Base-by-base conservation (phyloP, 2,329 filamentous ascomycete genomes). In the Diaporthe humulicola region DNA sequence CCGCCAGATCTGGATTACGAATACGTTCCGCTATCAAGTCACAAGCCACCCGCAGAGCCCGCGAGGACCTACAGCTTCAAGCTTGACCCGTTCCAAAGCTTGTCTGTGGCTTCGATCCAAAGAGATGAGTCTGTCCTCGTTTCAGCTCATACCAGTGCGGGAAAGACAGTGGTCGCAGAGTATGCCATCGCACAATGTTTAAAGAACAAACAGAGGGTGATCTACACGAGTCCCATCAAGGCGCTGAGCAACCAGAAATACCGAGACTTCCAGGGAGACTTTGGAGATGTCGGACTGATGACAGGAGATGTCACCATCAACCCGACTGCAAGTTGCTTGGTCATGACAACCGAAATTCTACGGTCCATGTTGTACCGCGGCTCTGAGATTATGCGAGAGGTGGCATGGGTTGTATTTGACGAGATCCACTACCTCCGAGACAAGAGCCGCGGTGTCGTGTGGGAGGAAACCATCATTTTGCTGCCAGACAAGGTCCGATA, bases 271-370 rank as follows among this genome's bases (percentile, higher is more conserved):
- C 93, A 94, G 79, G 95, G 94, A 56, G 95, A 98, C 75, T 99
- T 99, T 86, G 96, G 96, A 75, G 97, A 99, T 82, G 96, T 98
- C 70, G 97, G 97, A 74, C 88, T 99, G 76, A 98, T 99, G 96
- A 99, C 97, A 7, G 97, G 97, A 81, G 97, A 99, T 90, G 96
- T 98, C 77, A 99, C 97, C 33, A 99, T 99, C 85, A 99, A 99
- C 83, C 97, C 97, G 5, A 98, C 97, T 4, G 97, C 97, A 19
- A 98, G 96, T 75, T 99, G 97, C 83, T 88, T 99, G 74, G 97
- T 99, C 81, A 99, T 99, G 97, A 99, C 97, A 0, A 99, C 97
- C 0, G 97, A 99, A 87, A 99, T 99, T 95, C 85, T 99, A 82
- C 93, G 97, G 66, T 98, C 96, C 25, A 99, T 99, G 97, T 84